Evolutionary conservation across 2,329 filamentous ascomycete genomes (phyloP).

Genomic region (Sporothrix inflata): DNA sequence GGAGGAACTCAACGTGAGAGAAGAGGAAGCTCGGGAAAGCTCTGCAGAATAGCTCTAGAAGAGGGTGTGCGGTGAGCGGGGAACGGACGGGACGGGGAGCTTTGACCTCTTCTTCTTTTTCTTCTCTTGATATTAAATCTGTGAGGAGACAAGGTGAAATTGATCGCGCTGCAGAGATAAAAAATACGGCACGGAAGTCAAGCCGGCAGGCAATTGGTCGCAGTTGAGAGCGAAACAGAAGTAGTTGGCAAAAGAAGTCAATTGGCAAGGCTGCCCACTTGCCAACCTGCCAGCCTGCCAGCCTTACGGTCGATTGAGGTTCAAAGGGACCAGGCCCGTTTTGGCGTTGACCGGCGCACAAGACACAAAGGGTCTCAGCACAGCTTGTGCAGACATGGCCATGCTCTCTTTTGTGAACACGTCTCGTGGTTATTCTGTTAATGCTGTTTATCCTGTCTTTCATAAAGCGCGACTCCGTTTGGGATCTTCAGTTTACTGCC

Average conservation of each 20-base stretch:
- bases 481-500: background rate
- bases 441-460: slow-evolving; percentile 2
- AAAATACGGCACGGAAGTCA: background rate
- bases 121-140: background rate
- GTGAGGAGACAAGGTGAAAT: background rate
- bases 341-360: background rate
- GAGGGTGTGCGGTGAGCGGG: slow-evolving; percentile 3
- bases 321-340: background rate
- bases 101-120: slow-evolving; percentile 13
- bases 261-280: slow-evolving; percentile 22
- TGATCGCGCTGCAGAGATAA: background rate
- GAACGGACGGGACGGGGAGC: background rate
- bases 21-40: background rate
- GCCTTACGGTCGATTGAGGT: background rate
- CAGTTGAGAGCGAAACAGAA: no score
- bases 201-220: background rate
- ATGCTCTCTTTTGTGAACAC: background rate
- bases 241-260: no score
- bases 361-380: slow-evolving; percentile 10
- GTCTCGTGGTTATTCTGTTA: background rate
- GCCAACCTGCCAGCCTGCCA: no score
- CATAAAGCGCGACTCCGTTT: background rate
- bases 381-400: background rate
- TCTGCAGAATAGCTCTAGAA: background rate
- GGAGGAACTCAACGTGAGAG: background rate